Evolutionary conservation across 2,329 filamentous ascomycete species (phyloP), one percentile per base, ranked within the genome.

Genomic region (Aspergillus viridinutans): DNA sequence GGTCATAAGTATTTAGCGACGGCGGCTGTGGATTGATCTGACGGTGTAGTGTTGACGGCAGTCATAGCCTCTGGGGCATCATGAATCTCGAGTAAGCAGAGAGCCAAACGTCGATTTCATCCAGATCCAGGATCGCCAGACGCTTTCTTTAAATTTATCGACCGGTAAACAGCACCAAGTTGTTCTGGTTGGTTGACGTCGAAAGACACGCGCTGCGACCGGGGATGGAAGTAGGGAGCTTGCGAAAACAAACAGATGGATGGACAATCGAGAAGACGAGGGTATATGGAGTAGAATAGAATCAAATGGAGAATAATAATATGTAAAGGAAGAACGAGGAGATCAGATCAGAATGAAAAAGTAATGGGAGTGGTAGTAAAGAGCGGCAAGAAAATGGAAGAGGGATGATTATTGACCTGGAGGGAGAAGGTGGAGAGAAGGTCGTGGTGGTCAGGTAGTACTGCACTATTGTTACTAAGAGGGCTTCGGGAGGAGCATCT

Each of bases 1-100:
- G 61, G 54, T 69, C 69, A 67, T 71, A 35, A 38, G 52, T 63
- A 67, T 60, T 56, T 63, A 67, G 64, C 58, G 64, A 52, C 54
- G 50, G 58, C 57, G 56, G 55, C 56, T 58, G 53, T 43, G 55
- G 50, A 60, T 54, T 48, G 58, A 53, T 43, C 48, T 14, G 58
- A 58, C 55, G 52, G 43, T 49, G 53, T 52, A 56, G 38, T 52
- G 56, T 54, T 55, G 38, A 52, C 49, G 63, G 62, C 56, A 60
- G 51, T 64, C 67, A 70, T 70, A 61, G 60, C 67, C 61, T 57
- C 50, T 51, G 42, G 47, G 58, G 55, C 55, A 61, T 58, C 52
- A 45, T 43, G 40, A 56, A 55, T 50, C 51, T 51, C 55, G 53
- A 54, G 58, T 53, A 52, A 38, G 32, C 61, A 52, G 57, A 54